Evolutionary conservation across 805 yeast species (phyloP), one percentile per base, ranked within the genome.

Genomic region (Candida sithepensis): DNA sequence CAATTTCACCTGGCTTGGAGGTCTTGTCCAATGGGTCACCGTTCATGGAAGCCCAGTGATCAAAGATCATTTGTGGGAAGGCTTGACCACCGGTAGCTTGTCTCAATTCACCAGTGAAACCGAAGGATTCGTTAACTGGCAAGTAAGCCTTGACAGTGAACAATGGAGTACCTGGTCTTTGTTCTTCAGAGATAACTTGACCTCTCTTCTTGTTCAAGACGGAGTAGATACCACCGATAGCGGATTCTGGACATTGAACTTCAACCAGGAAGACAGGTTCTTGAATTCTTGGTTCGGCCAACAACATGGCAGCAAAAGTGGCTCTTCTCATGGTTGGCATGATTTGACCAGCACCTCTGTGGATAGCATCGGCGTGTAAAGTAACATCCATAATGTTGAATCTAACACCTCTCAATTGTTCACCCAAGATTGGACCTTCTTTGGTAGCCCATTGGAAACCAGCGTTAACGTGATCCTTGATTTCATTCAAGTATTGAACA

Each of bases 71-170:
- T 82, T 92, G 98, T 79, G 99, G 99, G 99, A 92, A 92, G 76
- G 99, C 99, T 84, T 92, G 99, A 78, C 99, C 99, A 88, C 97
- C 97, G 71, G 99, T 92, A 72, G 98, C 97, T 81, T 92, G 97
- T 84, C 99, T 89, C 72, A 92, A 86, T 71, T 91, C 96, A 82
- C 95, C 94, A 68, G 96, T 86, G 96, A 92, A 92, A 87, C 99
- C 99, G 86, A 94, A 92, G 51, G 99, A 92, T 84, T 94, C 99
- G 81, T 92, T 94, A 66, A 92, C 97, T 74, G 99, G 99, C 80
- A 92, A 84, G 96, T 90, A 88, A 68, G 99, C 99, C 89, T 92
- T 94, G 77, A 92, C 95, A 68, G 96, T 90, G 85, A 94, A 94
- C 82, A 94, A 84, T 78, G 99, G 98, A 66, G 99, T 92, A 86